Conservation (phyloP, 129 eudicot species). For the Centrapalus pauciflorus region DNA sequence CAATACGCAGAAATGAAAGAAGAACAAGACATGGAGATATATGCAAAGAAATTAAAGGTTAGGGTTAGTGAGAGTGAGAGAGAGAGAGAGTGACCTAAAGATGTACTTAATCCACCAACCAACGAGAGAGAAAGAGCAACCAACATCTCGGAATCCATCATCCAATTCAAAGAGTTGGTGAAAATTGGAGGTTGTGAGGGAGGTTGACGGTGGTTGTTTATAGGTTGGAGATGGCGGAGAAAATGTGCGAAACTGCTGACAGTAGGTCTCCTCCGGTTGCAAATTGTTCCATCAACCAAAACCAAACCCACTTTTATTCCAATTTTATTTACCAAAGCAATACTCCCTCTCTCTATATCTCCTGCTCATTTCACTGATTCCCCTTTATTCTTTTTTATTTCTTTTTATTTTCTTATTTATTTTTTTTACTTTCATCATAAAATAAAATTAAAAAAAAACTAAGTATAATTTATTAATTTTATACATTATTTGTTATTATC, state of each 20-base stretch:
- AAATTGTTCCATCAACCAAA: constrained; percentile 8
- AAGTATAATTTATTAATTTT: too few species aligned
- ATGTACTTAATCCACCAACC: constrained; percentile 90
- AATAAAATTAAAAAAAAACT: too few species aligned
- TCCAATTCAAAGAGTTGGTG: constrained; percentile 4
- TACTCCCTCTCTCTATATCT: too few species aligned
- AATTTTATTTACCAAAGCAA: constrained; percentile 19
- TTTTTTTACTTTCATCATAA: too few species aligned
- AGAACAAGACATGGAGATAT: neutral
- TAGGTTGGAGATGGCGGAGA: constrained; percentile 11
- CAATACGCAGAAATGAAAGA: neutral
- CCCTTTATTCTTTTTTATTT: neutral
- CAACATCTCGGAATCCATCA: constrained; percentile 79
- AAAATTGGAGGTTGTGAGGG: neutral
- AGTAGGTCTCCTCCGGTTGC: constrained; percentile 29
- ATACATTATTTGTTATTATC: too few species aligned
- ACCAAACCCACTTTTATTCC: constrained; percentile 22
- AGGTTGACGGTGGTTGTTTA: neutral
- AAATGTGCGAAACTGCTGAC: constrained; percentile 23
- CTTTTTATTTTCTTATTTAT: too few species aligned
- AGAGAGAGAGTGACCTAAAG: constrained; percentile 56
- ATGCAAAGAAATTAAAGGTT: neutral
- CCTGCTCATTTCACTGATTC: neutral
- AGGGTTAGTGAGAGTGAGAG: constrained; percentile 14
- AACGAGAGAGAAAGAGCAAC: constrained; percentile 90